These are phyloP conservation scores for Phlebiopsis gigantea DNA, from an alignment of 768 basidiomycete genomes.

Conservation along the genomic window DNA sequence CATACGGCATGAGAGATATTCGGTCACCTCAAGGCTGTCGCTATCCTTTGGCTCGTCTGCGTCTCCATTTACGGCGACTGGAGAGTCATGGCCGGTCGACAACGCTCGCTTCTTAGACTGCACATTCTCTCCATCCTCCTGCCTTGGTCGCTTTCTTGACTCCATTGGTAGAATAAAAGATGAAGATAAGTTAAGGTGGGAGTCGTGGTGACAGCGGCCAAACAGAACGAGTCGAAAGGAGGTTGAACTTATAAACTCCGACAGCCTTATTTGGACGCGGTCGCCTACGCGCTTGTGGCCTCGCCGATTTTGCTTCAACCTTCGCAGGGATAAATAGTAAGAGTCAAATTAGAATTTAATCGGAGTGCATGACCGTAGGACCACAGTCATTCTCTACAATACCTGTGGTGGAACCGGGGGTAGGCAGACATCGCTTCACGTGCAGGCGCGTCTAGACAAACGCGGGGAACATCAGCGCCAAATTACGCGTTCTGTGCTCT, in stretches of 20 bases:
- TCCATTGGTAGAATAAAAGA: slow-evolving; percentile 17
- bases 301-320: not conserved
- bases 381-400: too few relatives aligned
- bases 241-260: slow-evolving; percentile 12
- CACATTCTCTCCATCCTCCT: slow-evolving; percentile 19
- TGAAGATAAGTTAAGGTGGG: slow-evolving; percentile 5
- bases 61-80: slow-evolving; percentile 23
- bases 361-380: too few relatives aligned
- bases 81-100: slow-evolving; percentile 20
- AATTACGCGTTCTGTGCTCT: not conserved
- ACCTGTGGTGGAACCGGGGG: too few relatives aligned
- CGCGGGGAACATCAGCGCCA: not conserved
- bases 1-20: not conserved
- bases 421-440: too few relatives aligned
- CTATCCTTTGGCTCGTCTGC: slow-evolving; percentile 25
- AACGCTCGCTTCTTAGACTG: slow-evolving; percentile 25
- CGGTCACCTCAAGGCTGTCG: slow-evolving; percentile 24
- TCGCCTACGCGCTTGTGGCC: slow-evolving; percentile 3
- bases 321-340: too few relatives aligned
- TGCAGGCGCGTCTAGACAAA: not conserved
- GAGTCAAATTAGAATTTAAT: too few relatives aligned
- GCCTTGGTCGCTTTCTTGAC: slow-evolving; percentile 23
- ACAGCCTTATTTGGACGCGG: not conserved
- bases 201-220: slow-evolving; percentile 1
- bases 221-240: slow-evolving; percentile 2